Evolutionary conservation across 2,329 filamentous ascomycete species (phyloP).

Genomic region (Neopestalotiopsis sp.): DNA sequence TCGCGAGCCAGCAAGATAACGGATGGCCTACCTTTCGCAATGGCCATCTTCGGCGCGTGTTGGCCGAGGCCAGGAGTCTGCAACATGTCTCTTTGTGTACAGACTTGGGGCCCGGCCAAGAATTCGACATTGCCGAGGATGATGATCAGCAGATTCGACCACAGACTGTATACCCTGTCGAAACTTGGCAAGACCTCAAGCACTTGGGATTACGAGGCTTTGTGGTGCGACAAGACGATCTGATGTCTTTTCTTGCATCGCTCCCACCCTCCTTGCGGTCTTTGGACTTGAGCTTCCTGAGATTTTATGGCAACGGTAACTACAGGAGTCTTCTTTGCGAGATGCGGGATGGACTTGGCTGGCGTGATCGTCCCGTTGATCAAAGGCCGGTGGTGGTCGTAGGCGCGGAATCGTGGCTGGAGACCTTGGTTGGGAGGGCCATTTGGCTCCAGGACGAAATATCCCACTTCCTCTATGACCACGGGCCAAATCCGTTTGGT

Average conservation of each 20-base stretch:
- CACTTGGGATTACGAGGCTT: not conserved
- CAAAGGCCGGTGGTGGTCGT: not conserved
- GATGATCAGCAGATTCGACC: not conserved
- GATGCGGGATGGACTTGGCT: not conserved
- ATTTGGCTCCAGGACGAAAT: not conserved
- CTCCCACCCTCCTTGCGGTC: not conserved
- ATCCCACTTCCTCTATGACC: not conserved
- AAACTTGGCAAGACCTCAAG: not conserved
- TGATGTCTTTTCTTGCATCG: not conserved
- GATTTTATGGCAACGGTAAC: not conserved
- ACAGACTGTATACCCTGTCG: not conserved
- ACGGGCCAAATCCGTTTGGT: not conserved
- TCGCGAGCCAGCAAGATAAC: slow-evolving; percentile 16
- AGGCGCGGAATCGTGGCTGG: not conserved
- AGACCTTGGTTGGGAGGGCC: not conserved
- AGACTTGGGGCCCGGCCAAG: not conserved
- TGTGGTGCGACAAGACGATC: not conserved
- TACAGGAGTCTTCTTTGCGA: not conserved
- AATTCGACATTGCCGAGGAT: not conserved
- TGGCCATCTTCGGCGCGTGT: slow-evolving; percentile 25
- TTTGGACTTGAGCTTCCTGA: not conserved
- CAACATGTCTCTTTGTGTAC: slow-evolving; percentile 26
- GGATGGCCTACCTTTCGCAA: slow-evolving; percentile 23
- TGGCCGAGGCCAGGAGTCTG: slow-evolving; percentile 27
- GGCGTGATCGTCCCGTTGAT: not conserved